phyloP scores from a whole-genome alignment of 2,329 filamentous ascomycete genomes.

The Fusarium sp. region DNA sequence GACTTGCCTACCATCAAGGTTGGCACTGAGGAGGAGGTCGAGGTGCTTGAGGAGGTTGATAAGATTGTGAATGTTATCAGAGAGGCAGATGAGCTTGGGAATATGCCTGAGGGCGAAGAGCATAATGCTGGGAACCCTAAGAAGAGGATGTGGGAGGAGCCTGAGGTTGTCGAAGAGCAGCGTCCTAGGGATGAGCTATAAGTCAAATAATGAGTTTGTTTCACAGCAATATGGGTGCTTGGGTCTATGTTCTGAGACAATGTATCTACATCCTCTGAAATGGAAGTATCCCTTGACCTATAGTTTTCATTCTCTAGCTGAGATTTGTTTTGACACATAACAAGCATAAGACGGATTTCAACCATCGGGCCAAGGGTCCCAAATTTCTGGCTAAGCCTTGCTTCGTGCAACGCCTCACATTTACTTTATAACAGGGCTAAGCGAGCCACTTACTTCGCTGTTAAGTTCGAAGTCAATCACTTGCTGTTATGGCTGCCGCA shows the following conservation, averaged over 20 bases:
- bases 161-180: constrained; percentile 45
- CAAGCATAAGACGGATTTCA: neutral
- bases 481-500: neutral
- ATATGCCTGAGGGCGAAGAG: constrained; percentile 33
- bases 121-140: constrained; percentile 44
- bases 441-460: neutral
- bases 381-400: no score
- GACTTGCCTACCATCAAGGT: constrained; percentile 65
- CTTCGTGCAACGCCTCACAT: neutral
- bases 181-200: constrained; percentile 57
- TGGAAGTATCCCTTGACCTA: neutral
- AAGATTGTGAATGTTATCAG: constrained; percentile 65
- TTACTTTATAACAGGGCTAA: neutral
- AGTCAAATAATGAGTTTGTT: neutral
- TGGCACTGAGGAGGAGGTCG: constrained; percentile 48
- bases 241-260: neutral
- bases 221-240: neutral
- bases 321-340: neutral
- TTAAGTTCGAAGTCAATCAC: neutral
- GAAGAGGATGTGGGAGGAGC: constrained; percentile 50
- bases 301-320: neutral
- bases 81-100: constrained; percentile 47
- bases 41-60: constrained; percentile 66
- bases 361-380: neutral
- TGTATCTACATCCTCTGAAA: neutral